Evolutionary conservation across 139 green algal genomes (phyloP).

Genomic region (Ettlia oleoabundans): DNA sequence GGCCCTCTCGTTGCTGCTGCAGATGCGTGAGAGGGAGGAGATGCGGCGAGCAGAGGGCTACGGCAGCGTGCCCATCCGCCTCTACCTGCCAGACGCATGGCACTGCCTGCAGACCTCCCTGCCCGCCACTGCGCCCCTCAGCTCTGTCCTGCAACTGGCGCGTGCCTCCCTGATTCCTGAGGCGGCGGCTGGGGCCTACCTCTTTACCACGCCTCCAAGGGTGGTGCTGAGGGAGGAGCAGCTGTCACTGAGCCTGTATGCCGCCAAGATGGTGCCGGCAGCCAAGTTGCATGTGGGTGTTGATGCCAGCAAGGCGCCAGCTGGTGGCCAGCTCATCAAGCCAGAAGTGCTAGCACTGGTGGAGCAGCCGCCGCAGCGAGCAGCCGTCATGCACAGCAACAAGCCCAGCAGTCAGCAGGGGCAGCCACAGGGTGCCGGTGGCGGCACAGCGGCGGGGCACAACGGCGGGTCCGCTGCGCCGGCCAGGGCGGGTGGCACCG

Average conservation of each 20-base stretch:
- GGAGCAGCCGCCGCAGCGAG: constrained; percentile 15
- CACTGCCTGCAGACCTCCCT: constrained; percentile 41
- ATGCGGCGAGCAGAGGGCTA: constrained; percentile 23
- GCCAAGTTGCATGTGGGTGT: constrained; percentile 45
- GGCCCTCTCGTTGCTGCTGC: not conserved
- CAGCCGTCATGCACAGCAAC: not conserved
- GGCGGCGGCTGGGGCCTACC: not conserved
- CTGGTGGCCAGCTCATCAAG: not conserved
- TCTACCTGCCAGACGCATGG: constrained; percentile 38
- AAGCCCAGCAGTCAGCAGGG: not conserved
- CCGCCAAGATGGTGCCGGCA: constrained; percentile 46
- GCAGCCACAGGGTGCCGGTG: not conserved
- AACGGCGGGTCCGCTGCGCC: not conserved
- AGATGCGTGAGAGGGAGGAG: constrained; percentile 41
- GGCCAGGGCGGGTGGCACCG: not conserved
- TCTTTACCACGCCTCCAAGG: constrained; percentile 55
- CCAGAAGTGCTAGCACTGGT: constrained; percentile 31
- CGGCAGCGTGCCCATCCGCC: constrained; percentile 40
- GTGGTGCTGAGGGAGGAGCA: not conserved
- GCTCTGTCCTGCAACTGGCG: constrained; percentile 27
- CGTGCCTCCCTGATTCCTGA: not conserved
- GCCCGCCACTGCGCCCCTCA: not conserved
- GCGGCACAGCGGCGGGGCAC: not conserved
- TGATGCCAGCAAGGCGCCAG: not conserved
- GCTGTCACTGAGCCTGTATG: constrained; percentile 28